These are phyloP conservation scores for Crithidia fasciculata DNA, from an alignment of 208 protist species.

Conservation along the genomic window DNA sequence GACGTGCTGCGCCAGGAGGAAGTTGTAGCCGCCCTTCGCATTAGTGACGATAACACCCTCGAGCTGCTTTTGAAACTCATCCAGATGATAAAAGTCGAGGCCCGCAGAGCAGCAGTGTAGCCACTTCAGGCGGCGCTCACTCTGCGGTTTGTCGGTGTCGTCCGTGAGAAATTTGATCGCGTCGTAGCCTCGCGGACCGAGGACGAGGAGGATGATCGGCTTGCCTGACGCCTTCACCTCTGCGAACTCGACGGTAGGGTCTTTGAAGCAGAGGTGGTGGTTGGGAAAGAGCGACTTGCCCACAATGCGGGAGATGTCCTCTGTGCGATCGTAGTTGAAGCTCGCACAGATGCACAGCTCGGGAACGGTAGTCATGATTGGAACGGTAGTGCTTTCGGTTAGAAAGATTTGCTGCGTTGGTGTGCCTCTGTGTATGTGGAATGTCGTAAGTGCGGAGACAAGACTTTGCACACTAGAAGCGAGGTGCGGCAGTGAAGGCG, in stretches of 20 bases:
- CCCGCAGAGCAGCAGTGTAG: slow-evolving; percentile 74
- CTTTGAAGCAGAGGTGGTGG: slow-evolving; percentile 19
- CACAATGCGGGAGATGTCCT: slow-evolving; percentile 14
- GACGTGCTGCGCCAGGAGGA: slow-evolving; percentile 71
- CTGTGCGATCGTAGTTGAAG: slow-evolving; percentile 14
- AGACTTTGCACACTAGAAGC: too few relatives aligned
- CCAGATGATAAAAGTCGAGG: slow-evolving; percentile 56
- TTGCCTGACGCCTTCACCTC: slow-evolving; percentile 13
- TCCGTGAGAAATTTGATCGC: slow-evolving; percentile 59
- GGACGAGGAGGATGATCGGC: slow-evolving; percentile 10
- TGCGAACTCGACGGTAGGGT: slow-evolving; percentile 14
- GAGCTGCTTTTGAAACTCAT: slow-evolving; percentile 40
- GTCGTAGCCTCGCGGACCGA: slow-evolving; percentile 24
- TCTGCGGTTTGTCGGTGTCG: slow-evolving; percentile 34
- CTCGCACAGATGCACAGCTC: slow-evolving; percentile 32
- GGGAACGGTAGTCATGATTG: neutral
- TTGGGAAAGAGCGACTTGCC: slow-evolving; percentile 25
- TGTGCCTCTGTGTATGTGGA: too few relatives aligned
- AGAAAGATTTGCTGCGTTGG: too few relatives aligned
- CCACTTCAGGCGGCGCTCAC: slow-evolving; percentile 52
- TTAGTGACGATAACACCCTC: slow-evolving; percentile 61
- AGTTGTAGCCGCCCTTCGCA: slow-evolving; percentile 55
- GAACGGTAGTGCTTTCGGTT: too few relatives aligned
- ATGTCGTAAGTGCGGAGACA: too few relatives aligned
- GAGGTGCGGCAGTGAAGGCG: too few relatives aligned